phyloP scores from a whole-genome alignment of 495 filamentous ascomycete species.

The Aspergillus bridgeri region DNA sequence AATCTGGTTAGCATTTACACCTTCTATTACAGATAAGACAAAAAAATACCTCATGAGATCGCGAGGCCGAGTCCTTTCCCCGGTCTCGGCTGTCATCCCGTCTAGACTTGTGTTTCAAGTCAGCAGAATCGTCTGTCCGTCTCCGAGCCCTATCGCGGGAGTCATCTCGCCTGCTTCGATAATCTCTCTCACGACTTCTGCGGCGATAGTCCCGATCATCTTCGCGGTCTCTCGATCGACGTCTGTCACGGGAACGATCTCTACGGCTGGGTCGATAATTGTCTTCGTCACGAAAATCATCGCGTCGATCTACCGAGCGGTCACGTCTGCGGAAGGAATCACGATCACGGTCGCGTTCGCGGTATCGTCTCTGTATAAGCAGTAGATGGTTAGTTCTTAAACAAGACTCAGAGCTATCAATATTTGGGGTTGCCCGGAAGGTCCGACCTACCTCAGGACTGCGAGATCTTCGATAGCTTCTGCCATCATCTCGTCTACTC shows the following conservation, averaged over 20 bases:
- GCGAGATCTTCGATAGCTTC: slow-evolving; percentile 62
- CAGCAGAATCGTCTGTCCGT: slow-evolving; percentile 73
- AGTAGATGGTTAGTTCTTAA: slow-evolving; percentile 27
- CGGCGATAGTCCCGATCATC: slow-evolving; percentile 58
- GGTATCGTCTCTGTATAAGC: slow-evolving; percentile 53
- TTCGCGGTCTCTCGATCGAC: slow-evolving; percentile 58
- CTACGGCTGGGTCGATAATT: slow-evolving; percentile 57
- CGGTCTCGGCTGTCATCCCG: slow-evolving; percentile 62
- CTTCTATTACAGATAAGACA: neutral
- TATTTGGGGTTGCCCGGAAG: no score
- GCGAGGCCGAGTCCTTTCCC: slow-evolving; percentile 40
- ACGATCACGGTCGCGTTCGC: slow-evolving; percentile 53
- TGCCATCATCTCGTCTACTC: slow-evolving; percentile 60
- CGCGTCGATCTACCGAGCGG: slow-evolving; percentile 66
- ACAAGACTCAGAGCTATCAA: neutral
- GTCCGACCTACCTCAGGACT: slow-evolving; percentile 63
- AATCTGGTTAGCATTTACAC: slow-evolving; percentile 6
- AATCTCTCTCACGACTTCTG: slow-evolving; percentile 69
- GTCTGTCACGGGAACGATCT: slow-evolving; percentile 63
- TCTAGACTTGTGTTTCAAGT: slow-evolving; percentile 66
- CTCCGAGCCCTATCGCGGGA: slow-evolving; percentile 68
- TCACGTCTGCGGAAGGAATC: slow-evolving; percentile 68
- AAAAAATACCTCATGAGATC: slow-evolving; percentile 53
- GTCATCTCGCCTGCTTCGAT: slow-evolving; percentile 73
- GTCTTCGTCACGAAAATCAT: slow-evolving; percentile 66